A percentile compares a stretch with the other conserved stretches of the same genome.
These are phyloP conservation scores for Lactifluus pinguis DNA, from an alignment of 768 basidiomycete genomes.

Conservation along the genomic window DNA sequence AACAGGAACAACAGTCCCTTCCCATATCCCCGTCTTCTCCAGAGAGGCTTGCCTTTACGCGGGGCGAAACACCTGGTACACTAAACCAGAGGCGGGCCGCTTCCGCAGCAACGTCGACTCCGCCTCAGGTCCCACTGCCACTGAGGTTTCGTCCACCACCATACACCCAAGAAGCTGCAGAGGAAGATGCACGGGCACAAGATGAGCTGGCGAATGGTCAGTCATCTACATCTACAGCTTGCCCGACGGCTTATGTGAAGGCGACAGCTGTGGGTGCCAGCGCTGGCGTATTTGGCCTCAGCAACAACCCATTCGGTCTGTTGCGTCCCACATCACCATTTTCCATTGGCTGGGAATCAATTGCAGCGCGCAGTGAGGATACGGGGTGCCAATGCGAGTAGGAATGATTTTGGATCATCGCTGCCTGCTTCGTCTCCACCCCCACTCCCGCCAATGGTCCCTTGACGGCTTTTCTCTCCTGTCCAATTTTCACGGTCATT, in stretches of 20 bases:
- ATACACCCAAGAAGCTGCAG: slow-evolving; percentile 75
- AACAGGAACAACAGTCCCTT: background rate
- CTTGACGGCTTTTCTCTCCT: background rate
- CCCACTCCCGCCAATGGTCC: slow-evolving; percentile 21
- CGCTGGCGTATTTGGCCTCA: slow-evolving; percentile 15
- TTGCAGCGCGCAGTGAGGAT: background rate
- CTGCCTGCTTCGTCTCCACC: slow-evolving; percentile 15
- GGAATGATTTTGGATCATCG: slow-evolving; percentile 6
- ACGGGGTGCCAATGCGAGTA: background rate
- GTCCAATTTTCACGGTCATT: background rate
- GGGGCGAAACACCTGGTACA: background rate
- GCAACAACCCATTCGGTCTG: slow-evolving; percentile 19
- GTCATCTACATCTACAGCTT: background rate
- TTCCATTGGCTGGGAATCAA: background rate
- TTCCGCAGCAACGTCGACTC: background rate
- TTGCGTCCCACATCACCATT: slow-evolving; percentile 15
- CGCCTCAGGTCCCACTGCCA: slow-evolving; percentile 48
- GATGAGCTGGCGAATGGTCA: slow-evolving; percentile 26
- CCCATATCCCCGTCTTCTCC: slow-evolving; percentile 10
- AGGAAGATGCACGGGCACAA: slow-evolving; percentile 54
- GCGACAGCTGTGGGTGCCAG: slow-evolving; percentile 7
- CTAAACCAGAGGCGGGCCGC: background rate
- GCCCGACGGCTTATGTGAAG: no score
- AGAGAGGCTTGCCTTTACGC: no score
- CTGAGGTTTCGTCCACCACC: slow-evolving; percentile 68